These are phyloP conservation scores for Saccharomyces pastorianus DNA, from an alignment of 1,139 yeast genomes.

Conservation along the genomic window DNA sequence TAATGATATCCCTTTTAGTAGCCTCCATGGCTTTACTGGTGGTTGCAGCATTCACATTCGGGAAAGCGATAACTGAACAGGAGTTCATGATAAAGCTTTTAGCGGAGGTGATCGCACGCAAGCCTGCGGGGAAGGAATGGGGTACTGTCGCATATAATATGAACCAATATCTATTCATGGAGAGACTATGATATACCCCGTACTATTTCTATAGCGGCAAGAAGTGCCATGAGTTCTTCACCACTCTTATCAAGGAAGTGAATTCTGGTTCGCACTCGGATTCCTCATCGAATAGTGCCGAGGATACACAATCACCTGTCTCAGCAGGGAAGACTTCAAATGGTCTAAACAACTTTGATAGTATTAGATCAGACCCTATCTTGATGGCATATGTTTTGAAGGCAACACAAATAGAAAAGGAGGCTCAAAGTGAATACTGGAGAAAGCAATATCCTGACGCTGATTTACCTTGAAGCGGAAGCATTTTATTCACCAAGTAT, in stretches of 20 bases:
- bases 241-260: neutral
- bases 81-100: neutral
- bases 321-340: neutral
- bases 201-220: neutral
- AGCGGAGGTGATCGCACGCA: neutral
- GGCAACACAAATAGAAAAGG: neutral
- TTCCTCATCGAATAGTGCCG: neutral
- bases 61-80: neutral
- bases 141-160: neutral
- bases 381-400: neutral
- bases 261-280: neutral
- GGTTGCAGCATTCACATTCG: neutral
- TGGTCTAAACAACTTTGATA: neutral
- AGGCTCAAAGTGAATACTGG: neutral
- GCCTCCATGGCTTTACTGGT: neutral
- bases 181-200: neutral
- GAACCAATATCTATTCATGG: neutral
- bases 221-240: neutral
- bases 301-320: neutral
- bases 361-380: neutral
- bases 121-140: neutral
- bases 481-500: neutral
- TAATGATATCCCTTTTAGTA: neutral
- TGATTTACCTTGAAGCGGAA: neutral
- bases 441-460: neutral